Conservation (phyloP, 169 alveolate genomes). For the Eimeria falciformis region DNA sequence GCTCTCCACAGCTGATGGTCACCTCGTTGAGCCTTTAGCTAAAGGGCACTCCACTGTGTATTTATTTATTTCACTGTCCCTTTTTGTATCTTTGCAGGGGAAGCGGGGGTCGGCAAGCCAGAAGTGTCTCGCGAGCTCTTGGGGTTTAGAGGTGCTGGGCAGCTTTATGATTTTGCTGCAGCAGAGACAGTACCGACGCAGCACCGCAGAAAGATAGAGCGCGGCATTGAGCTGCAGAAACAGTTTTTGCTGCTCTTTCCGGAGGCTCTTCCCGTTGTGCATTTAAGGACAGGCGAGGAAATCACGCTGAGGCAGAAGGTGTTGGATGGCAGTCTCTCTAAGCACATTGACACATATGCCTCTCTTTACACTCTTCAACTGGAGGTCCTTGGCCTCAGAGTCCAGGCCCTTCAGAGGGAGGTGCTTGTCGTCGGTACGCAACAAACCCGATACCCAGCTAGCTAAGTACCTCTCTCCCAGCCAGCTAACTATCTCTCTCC, state of each 20-base stretch:
- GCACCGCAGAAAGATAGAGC: conserved; percentile 10
- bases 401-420: neutral
- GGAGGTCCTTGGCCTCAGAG: neutral
- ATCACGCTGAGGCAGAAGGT: neutral
- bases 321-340: neutral
- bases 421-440: neutral
- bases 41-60: too few species aligned
- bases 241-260: neutral
- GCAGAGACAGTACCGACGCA: neutral
- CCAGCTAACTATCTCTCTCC: too few species aligned
- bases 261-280: neutral
- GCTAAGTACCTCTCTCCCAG: too few species aligned
- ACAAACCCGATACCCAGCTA: too few species aligned
- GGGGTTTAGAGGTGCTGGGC: neutral
- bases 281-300: neutral
- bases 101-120: neutral
- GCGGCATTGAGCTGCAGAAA: neutral
- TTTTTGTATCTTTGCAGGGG: neutral
- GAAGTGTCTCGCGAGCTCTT: neutral
- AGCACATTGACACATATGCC: conserved; percentile 18
- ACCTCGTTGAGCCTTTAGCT: too few species aligned
- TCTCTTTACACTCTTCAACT: neutral
- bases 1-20: too few species aligned
- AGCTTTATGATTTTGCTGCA: neutral
- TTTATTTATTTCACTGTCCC: neutral